Conservation (phyloP, 163 green algal species). For the Chloromonas sp. region DNA sequence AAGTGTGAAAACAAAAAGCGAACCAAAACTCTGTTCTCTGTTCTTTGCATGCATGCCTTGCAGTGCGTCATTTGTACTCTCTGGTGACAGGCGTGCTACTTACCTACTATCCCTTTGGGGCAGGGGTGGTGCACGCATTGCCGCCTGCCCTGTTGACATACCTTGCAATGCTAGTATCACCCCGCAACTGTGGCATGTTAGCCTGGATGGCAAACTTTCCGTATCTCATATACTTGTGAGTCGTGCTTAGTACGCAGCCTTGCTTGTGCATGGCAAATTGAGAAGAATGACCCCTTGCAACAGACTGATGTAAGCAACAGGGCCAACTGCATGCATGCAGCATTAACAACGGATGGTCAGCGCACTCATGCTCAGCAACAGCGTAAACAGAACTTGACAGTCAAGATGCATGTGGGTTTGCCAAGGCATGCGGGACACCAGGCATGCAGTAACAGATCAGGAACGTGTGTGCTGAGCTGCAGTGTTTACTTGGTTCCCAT, state of each 20-base stretch:
- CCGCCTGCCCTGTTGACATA: constrained; percentile 53
- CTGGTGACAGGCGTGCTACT: constrained; percentile 65
- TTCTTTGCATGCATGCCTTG: neutral
- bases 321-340: too few species aligned
- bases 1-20: too few species aligned
- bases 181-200: constrained; percentile 41
- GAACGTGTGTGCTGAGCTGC: neutral
- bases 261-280: neutral
- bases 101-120: constrained; percentile 83
- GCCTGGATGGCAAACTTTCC: constrained; percentile 58
- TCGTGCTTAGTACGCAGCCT: neutral
- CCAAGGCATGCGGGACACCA: neutral
- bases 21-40: neutral
- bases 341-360: too few species aligned
- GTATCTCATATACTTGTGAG: constrained; percentile 40
- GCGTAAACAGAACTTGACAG: neutral
- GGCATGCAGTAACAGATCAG: neutral
- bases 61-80: constrained; percentile 74
- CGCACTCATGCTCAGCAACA: neutral
- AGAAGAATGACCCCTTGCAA: neutral
- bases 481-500: neutral
- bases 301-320: too few species aligned
- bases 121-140: constrained; percentile 44
- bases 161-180: constrained; percentile 50
- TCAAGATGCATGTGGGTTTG: neutral